Percentiles rank a stretch among this genome's conserved stretches.
Conservation (phyloP, 228 moss, liverwort and hornwort species). For the Sphagnum magellanicum region DNA sequence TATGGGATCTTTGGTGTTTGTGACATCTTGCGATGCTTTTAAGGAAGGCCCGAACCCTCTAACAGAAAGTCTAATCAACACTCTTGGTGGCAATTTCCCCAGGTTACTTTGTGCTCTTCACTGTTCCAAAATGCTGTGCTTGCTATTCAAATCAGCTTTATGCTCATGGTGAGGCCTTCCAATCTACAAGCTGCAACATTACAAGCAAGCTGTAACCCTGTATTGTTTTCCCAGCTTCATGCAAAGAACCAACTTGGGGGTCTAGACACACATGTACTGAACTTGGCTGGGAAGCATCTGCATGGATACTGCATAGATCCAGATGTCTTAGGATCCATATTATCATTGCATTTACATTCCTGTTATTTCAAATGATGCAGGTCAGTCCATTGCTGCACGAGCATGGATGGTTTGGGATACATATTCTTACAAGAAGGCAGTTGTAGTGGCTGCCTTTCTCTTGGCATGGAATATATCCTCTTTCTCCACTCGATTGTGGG, state of each 20-base stretch:
- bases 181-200: too few relatives aligned
- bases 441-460: slow-evolving; percentile 42
- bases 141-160: slow-evolving; percentile 44
- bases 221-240: background rate
- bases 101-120: slow-evolving; percentile 56
- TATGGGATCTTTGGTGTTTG: too few relatives aligned
- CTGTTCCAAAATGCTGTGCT: slow-evolving; percentile 42
- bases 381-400: slow-evolving; percentile 34
- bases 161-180: slow-evolving; percentile 28
- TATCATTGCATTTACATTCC: too few relatives aligned
- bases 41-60: background rate
- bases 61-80: slow-evolving; percentile 1
- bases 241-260: too few relatives aligned
- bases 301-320: too few relatives aligned
- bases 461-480: slow-evolving; percentile 61
- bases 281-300: too few relatives aligned
- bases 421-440: slow-evolving; percentile 55
- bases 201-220: too few relatives aligned
- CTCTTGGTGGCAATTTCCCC: slow-evolving; percentile 2
- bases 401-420: slow-evolving; percentile 37
- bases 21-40: too few relatives aligned
- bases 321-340: too few relatives aligned
- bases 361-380: slow-evolving; percentile 11
- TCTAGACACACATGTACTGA: too few relatives aligned
- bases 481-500: slow-evolving; percentile 56